Conservation (phyloP, 345 rosid genomes). For the Eucalyptus regnans region DNA sequence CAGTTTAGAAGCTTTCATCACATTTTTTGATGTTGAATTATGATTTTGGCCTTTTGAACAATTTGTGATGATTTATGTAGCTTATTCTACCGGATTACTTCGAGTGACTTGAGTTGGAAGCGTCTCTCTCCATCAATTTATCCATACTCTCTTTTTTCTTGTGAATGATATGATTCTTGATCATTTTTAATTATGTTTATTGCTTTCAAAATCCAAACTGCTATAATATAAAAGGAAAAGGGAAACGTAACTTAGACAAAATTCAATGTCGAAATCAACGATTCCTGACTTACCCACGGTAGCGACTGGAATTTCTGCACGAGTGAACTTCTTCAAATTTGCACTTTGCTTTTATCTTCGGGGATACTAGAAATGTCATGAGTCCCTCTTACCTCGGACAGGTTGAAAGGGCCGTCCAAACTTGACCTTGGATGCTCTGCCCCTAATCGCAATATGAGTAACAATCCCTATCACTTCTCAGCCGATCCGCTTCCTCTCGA, state of each 20-base stretch:
- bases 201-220: not conserved
- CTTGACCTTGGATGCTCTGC: not conserved
- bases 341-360: not conserved
- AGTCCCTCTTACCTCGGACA: not conserved
- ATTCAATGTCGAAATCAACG: not conserved
- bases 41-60: not conserved
- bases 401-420: not conserved
- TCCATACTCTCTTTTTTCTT: not conserved
- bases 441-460: not conserved
- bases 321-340: not conserved
- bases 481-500: not conserved
- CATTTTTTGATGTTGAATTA: not conserved
- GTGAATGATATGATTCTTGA: not conserved
- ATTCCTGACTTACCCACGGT: not conserved
- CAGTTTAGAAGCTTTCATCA: not conserved
- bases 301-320: not conserved
- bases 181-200: not conserved
- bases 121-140: not conserved
- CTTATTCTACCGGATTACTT: not conserved
- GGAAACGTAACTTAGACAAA: not conserved
- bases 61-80: not conserved
- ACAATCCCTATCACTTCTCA: not conserved
- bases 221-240: not conserved
- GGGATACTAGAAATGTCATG: not conserved
- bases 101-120: not conserved